phyloP scores from a whole-genome alignment of 106 monocot genomes.

The Dendrobium nobile region DNA sequence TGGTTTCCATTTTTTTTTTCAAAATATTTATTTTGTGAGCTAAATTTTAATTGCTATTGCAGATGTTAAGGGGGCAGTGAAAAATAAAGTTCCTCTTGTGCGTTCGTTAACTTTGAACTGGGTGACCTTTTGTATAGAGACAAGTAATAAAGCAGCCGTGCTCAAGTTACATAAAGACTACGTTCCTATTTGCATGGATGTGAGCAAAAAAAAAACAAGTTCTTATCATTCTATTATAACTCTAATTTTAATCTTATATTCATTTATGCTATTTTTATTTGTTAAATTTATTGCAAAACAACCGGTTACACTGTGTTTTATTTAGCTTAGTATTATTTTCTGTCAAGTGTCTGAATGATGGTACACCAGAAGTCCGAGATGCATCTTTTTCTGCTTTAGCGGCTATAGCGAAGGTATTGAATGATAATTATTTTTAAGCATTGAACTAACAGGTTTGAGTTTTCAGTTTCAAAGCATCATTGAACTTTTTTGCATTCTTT shows the following conservation, averaged over 20 bases:
- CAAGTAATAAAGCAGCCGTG: conserved; percentile 79
- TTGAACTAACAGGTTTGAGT: neutral
- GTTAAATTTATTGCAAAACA: neutral
- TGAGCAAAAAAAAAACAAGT: conserved; percentile 13
- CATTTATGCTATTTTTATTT: neutral
- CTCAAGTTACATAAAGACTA: conserved; percentile 97
- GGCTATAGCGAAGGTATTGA: conserved; percentile 76
- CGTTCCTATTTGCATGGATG: conserved; percentile 99
- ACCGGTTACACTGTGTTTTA: neutral
- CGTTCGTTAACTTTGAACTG: conserved; percentile 85
- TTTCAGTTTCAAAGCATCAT: conserved; percentile 1
- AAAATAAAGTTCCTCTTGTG: conserved; percentile 98
- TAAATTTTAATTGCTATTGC: conserved; percentile 20
- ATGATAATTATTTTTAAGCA: neutral
- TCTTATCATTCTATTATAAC: neutral
- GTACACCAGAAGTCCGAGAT: conserved; percentile 97
- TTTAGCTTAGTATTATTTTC: neutral
- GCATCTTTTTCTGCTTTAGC: conserved; percentile 92
- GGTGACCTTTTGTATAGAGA: conserved; percentile 93
- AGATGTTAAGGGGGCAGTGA: conserved; percentile 87
- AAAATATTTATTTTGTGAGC: neutral
- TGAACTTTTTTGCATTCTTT: conserved; percentile 7
- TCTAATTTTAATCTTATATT: neutral
- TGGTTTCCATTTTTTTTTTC: neutral
- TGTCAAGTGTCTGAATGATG: conserved; percentile 90